Percentiles rank a stretch among this genome's conserved stretches.
phyloP scores from a whole-genome alignment of 2,329 filamentous ascomycete species.

The Sporothrix schenckii region DNA sequence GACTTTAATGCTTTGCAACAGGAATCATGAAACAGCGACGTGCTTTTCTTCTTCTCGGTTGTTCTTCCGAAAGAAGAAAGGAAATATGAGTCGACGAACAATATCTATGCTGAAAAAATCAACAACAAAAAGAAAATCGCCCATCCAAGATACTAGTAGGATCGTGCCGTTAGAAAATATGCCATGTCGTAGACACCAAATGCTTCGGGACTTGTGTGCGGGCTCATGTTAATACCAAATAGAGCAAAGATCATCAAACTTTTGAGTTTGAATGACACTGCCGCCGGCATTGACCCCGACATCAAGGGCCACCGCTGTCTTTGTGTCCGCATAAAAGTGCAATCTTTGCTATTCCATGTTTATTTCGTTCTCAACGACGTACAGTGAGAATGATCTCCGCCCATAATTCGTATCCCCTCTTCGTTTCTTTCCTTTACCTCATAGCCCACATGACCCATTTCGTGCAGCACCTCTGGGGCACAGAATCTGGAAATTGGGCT shows the following conservation, averaged over 20 bases:
- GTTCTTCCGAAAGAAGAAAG: not conserved
- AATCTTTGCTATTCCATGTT: not conserved
- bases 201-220: too few species aligned
- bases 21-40: conserved; percentile 3
- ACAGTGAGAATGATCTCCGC: not conserved
- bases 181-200: too few species aligned
- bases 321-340: not conserved
- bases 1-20: not conserved
- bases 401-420: not conserved
- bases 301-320: not conserved
- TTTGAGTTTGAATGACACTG: not conserved
- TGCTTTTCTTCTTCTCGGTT: not conserved
- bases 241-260: too few species aligned
- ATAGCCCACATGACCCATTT: not conserved
- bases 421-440: not conserved
- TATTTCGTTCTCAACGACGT: not conserved
- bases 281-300: not conserved
- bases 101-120: not conserved
- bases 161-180: too few species aligned
- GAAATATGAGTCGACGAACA: not conserved
- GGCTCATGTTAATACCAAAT: too few species aligned
- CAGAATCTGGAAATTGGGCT: not conserved
- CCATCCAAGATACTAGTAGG: too few species aligned
- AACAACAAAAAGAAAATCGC: too few species aligned
- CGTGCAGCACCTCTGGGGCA: not conserved